phyloP scores from a whole-genome alignment of 371 early-diverging fungal genomes.

The Basidiobolus meristosporus region DNA sequence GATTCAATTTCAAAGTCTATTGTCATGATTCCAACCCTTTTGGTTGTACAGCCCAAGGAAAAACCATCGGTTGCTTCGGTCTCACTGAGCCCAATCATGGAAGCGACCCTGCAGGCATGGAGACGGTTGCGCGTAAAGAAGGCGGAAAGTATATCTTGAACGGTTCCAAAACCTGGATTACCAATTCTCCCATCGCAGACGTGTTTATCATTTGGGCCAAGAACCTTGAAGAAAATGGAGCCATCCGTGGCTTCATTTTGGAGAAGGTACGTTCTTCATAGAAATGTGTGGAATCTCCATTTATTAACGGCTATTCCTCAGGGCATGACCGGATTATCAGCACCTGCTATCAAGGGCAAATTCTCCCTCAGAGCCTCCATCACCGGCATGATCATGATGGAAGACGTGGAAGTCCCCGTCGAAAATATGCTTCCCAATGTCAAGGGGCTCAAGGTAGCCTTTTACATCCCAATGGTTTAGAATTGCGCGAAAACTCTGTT shows the following conservation, averaged over 20 bases:
- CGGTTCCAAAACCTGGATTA: slow-evolving; percentile 96
- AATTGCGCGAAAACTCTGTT: not conserved
- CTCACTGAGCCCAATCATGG: slow-evolving; percentile 97
- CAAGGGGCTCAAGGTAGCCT: slow-evolving; percentile 50
- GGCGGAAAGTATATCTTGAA: slow-evolving; percentile 57
- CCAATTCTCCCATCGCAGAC: slow-evolving; percentile 95
- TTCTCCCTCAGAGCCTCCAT: slow-evolving; percentile 85
- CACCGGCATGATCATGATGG: slow-evolving; percentile 98
- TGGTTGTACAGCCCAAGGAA: slow-evolving; percentile 52
- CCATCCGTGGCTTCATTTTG: slow-evolving; percentile 86
- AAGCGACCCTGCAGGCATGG: slow-evolving; percentile 89
- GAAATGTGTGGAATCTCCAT: not conserved
- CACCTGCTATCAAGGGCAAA: slow-evolving; percentile 89
- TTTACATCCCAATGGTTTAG: no score
- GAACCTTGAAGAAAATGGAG: slow-evolving; percentile 51
- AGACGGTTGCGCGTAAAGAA: slow-evolving; percentile 67
- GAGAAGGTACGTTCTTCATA: slow-evolving; percentile 37
- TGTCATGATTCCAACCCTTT: not conserved
- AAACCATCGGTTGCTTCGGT: slow-evolving; percentile 83
- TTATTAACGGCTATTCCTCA: slow-evolving; percentile 4
- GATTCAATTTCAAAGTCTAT: not conserved
- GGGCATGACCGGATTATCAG: slow-evolving; percentile 69
- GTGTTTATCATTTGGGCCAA: slow-evolving; percentile 98
- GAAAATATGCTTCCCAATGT: slow-evolving; percentile 81
- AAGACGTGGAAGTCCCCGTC: slow-evolving; percentile 80